A percentile compares a stretch with the other conserved stretches of the same genome.
Conservation (phyloP, 2,329 filamentous ascomycete genomes). For the Fusarium buxicola region DNA sequence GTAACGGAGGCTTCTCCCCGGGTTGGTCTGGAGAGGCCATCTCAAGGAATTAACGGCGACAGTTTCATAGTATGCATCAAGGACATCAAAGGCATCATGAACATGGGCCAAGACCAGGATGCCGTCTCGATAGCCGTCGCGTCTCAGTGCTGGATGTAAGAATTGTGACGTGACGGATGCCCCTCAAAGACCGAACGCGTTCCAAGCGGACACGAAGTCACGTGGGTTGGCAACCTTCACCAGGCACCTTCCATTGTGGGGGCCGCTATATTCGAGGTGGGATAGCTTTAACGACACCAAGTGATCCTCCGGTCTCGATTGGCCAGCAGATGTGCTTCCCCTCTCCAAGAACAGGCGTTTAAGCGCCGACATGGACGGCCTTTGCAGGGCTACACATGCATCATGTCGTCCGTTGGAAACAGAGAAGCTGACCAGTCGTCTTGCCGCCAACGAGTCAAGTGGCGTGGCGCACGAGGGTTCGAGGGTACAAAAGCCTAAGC, state of each 20-base stretch:
- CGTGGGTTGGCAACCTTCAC: conserved; percentile 15
- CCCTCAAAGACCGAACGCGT: conserved; percentile 31
- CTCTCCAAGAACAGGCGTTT: conserved; percentile 42
- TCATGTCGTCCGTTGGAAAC: conserved; percentile 41
- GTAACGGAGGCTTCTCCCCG: conserved; percentile 29
- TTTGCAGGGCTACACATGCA: conserved; percentile 40
- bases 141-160: conserved; percentile 21
- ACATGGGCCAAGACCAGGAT: conserved; percentile 1
- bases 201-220: conserved; percentile 41
- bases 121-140: conserved; percentile 29
- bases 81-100: conserved; percentile 37
- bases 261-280: conserved; percentile 43
- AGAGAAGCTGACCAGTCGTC: conserved; percentile 36
- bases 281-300: conserved; percentile 42
- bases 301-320: conserved; percentile 41
- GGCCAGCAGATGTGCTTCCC: conserved; percentile 40
- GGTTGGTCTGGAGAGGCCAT: conserved; percentile 33
- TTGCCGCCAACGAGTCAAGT: conserved; percentile 38
- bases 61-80: conserved; percentile 5
- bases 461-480: conserved; percentile 26
- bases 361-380: conserved; percentile 48
- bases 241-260: conserved; percentile 29
- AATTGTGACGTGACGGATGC: conserved; percentile 37
- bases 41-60: conserved; percentile 20
- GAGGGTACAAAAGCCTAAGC: conserved; percentile 43